Base-by-base conservation (phyloP, 1,284 basidiomycete genomes). In the Lignosus rhinocerotis region DNA sequence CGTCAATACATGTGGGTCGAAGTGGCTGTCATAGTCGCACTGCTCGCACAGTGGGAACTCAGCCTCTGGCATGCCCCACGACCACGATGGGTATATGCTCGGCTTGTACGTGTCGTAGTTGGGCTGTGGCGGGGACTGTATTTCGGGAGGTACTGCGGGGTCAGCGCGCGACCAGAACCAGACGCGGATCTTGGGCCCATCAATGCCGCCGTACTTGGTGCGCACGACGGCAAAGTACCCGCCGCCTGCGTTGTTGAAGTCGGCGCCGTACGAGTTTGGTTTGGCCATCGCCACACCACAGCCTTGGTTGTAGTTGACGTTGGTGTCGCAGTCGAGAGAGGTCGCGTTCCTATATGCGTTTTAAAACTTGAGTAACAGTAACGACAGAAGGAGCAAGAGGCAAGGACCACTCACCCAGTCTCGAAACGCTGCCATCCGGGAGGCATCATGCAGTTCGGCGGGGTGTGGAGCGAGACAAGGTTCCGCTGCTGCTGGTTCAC, bases 161-260 rank as follows among this genome's bases (percentile, higher is more conserved):
- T 76, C 75, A 65, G 73, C 60, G 50, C 82, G 75, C 21, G 76
- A 48, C 79, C 81, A 85, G 68, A 85, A 87, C 80, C 82, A 87
- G 38, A 83, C 70, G 45, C 70, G 72, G 56, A 86, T 73, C 19
- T 82, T 82, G 6, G 44, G 52, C 32, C 19, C 16, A 33, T 17
- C 21, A 17, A n/a, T n/a, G n/a, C n/a, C 5, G n/a, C 65, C 67
- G 11, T 43, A 36, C 17, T 61, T 58, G 17, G 72, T 72, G 54
- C 77, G 78, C 61, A 69, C 66, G 74, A 83, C 71, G 49, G 69
- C 80, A 61, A 75, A 83, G 70, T 74, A 82, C 4, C 85, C 85
- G 21, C 85, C 85, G 30, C 76, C 74, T 34, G 69, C 70, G 4
- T 58, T 55, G 69, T 87, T 87, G 73, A 86, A 83, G 19, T 62